Base-by-base conservation (phyloP, 1,139 yeast genomes). In the Blastobotrys apis region DNA sequence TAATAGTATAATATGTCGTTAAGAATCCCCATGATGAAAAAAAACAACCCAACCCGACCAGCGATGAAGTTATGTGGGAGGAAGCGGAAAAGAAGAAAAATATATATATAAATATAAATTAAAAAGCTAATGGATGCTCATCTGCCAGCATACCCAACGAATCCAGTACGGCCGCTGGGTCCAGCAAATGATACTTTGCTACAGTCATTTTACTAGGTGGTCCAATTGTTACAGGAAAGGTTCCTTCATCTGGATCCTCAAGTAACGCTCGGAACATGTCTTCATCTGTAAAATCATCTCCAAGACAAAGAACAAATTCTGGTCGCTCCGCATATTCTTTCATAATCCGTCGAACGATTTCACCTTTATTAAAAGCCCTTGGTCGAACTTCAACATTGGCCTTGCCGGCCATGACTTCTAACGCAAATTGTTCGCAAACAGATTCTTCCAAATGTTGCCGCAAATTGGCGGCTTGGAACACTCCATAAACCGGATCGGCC, bases 351-450 rank as follows among this genome's bases (percentile, higher is more conserved):
- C 79, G 84, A 37, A 86, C 98, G 58, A 94, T 94, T 65, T 90
- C 97, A 45, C 99, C 99, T 65, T 94, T 94, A 68, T 94, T 94
- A 47, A 92, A 87, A 62, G 87, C 84, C 48, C 80, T 78, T 8
- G 99, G 99, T 52, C 98, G 75, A 15, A 94, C 97, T 66, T 94
- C 99, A 43, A 94, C 77, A 60, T 94, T 94, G 39, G 98, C 98
- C 67, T 94, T 94, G 39, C 95, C 95, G 25, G 85, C 75, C 97
- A 94, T 90, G n/a, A 94, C 94, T 62, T 92, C 98, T 40, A 92
- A 85, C 48, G 87, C 96, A 58, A 80, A 85, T 35, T 78, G 77
- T 37, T 68, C 67, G 1, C 79, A 84, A 17, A 88, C 78, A 1
- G 81, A 74, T 13, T 67, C 69, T 48, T 75, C 72, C 47, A 94